Evolutionary conservation across 2,329 filamentous ascomycete species (phyloP).

Genomic region (Trichoderma sp.): DNA sequence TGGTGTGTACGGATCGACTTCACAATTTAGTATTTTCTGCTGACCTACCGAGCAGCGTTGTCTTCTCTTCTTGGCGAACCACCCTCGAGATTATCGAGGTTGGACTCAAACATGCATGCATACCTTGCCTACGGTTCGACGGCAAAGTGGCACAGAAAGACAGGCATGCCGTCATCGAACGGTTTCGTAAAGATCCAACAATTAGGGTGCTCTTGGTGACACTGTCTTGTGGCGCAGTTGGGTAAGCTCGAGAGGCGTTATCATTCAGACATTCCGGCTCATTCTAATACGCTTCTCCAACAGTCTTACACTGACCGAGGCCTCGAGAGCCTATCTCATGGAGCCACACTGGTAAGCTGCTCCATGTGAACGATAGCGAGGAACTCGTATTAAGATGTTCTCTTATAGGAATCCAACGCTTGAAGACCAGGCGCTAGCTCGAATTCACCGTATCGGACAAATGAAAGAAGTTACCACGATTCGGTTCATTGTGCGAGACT

Average conservation of each 20-base stretch:
- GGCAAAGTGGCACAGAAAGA: conserved; percentile 44
- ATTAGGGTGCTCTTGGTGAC: conserved; percentile 47
- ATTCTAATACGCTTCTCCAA: neutral
- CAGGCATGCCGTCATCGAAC: conserved; percentile 38
- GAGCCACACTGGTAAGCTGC: conserved; percentile 45
- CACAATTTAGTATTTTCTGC: neutral
- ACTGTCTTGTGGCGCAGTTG: conserved; percentile 50
- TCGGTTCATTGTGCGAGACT: conserved; percentile 36
- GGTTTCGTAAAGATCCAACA: conserved; percentile 37
- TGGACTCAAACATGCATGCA: conserved; percentile 34
- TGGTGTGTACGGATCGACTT: neutral
- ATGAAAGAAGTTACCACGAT: conserved; percentile 36
- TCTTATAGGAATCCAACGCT: conserved; percentile 40
- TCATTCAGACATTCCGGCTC: neutral
- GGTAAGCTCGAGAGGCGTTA: conserved; percentile 34
- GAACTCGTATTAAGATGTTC: neutral
- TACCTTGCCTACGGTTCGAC: conserved; percentile 44
- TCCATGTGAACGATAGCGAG: neutral
- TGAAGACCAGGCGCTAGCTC: conserved; percentile 43
- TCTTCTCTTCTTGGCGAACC: conserved; percentile 51
- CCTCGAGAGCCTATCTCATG: conserved; percentile 47
- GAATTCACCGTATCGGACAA: conserved; percentile 38
- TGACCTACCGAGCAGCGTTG: conserved; percentile 35
- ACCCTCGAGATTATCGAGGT: conserved; percentile 46
- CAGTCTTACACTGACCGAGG: conserved; percentile 47